Conservation (phyloP, 2,329 filamentous ascomycete genomes). For the Aspergillus sp. region DNA sequence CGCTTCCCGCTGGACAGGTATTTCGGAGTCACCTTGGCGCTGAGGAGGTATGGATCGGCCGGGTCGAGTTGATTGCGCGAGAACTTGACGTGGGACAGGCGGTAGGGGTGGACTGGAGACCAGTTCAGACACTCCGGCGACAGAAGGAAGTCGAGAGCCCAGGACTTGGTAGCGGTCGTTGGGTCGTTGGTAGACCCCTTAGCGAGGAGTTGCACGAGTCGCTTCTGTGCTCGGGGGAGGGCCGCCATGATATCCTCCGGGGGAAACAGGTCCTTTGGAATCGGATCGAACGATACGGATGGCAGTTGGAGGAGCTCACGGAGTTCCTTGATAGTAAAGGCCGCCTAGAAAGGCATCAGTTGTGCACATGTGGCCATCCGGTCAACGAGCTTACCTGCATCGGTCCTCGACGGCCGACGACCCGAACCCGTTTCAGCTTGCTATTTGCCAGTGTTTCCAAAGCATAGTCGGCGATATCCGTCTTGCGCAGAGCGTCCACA, state of each 20-base stretch:
- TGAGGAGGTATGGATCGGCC: conserved; percentile 52
- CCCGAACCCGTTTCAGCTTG: conserved; percentile 71
- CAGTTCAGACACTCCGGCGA: conserved; percentile 68
- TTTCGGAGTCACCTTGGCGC: conserved; percentile 44
- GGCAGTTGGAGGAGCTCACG: conserved; percentile 81
- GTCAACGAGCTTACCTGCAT: conserved; percentile 64
- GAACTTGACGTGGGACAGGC: conserved; percentile 67
- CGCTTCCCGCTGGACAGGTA: conserved; percentile 50
- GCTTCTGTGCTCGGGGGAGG: conserved; percentile 71
- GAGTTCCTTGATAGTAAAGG: conserved; percentile 93
- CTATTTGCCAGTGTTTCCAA: conserved; percentile 70
- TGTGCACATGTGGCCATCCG: background rate
- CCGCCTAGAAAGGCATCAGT: conserved; percentile 56
- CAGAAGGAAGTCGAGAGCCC: conserved; percentile 84
- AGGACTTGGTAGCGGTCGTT: conserved; percentile 59
- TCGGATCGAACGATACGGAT: conserved; percentile 66
- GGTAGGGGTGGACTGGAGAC: conserved; percentile 42
- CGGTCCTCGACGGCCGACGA: conserved; percentile 87
- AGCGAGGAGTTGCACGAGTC: conserved; percentile 75
- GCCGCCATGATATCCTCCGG: conserved; percentile 55
- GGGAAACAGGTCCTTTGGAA: conserved; percentile 66
- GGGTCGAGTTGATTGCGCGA: conserved; percentile 50
- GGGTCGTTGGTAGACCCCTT: conserved; percentile 64
- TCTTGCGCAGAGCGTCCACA: conserved; percentile 69
- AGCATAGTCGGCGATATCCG: conserved; percentile 86